Evolutionary conservation across 2,329 filamentous ascomycete species (phyloP), one percentile per base, ranked within the genome.

Genomic region (Pseudopithomyces maydicus): DNA sequence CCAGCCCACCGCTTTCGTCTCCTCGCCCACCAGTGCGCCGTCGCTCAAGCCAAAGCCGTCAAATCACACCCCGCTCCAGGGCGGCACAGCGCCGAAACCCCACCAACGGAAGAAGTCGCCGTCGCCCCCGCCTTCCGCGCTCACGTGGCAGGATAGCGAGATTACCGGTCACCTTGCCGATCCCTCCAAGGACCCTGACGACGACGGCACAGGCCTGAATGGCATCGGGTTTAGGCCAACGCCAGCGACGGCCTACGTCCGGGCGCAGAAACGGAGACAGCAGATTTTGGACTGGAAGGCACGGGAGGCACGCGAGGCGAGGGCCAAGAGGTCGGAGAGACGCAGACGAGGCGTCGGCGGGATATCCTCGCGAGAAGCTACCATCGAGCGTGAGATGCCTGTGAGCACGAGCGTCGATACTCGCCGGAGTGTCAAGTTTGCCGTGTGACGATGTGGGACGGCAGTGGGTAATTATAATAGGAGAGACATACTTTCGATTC

Each of bases 141-240:
- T 81, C 58, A 80, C 79, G 55, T 88, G 86, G 86, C 82, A 82
- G 65, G 83, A 85, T 61, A 79, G 79, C 36, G 86, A 88, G 67
- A 88, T 88, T 65, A 88, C 85, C 5, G 85, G 85, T 14, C 83
- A 87, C 64, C 69, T 80, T 32, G 76, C 75, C 19, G 79, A 83
- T 50, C 79, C 74, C 2, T 64, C 80, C 2, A 79, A 75, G 4
- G 83, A 86, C 52, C 82, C 83, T 6, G 82, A 81, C 38, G 85
- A 88, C 65, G 86, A 88, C 68, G 85, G 85, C 2, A 84, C 84
- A 53, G 86, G 86, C 5, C 82, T 88, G 60, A 88, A 88, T 64
- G 86, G 86, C 1, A 80, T 88, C 54, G 86, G 86, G 0, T 88
- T 88, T 71, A 81, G 80, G 56, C 85, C 86, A 3, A 88, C 85